A percentile compares a stretch with the other conserved stretches of the same genome.
phyloP scores from a whole-genome alignment of 2,329 filamentous ascomycete species.

The Plenodomus biglobosus region DNA sequence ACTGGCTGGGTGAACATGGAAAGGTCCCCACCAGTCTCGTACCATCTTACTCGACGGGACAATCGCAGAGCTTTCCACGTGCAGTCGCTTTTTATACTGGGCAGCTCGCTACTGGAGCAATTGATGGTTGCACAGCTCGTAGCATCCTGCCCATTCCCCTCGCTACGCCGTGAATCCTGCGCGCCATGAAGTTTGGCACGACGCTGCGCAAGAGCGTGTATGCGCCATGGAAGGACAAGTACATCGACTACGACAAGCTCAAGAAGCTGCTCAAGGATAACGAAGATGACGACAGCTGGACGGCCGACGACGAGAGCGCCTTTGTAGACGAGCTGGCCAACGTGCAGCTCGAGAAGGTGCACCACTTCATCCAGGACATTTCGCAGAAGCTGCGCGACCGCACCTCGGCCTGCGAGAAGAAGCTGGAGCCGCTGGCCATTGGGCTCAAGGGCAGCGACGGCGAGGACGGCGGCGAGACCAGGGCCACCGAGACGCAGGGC shows the following conservation, averaged over 20 bases:
- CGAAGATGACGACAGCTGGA: slow-evolving; percentile 69
- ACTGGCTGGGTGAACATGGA: not conserved
- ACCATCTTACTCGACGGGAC: slow-evolving; percentile 1
- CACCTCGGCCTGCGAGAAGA: slow-evolving; percentile 68
- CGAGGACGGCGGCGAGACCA: slow-evolving; percentile 15
- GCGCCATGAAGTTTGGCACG: slow-evolving; percentile 89
- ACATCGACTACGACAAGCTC: slow-evolving; percentile 94
- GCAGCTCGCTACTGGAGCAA: slow-evolving; percentile 6
- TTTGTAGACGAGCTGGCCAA: slow-evolving; percentile 97
- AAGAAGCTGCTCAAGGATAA: slow-evolving; percentile 82
- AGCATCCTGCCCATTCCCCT: not conserved
- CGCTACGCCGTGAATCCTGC: slow-evolving; percentile 1
- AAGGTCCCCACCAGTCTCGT: slow-evolving; percentile 3
- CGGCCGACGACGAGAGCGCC: slow-evolving; percentile 85
- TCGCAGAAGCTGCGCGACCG: slow-evolving; percentile 80
- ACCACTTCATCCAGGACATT: slow-evolving; percentile 81
- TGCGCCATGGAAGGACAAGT: slow-evolving; percentile 85
- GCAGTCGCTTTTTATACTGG: not conserved
- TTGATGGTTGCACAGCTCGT: slow-evolving; percentile 7
- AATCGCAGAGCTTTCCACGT: slow-evolving; percentile 13
- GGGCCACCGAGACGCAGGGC: slow-evolving; percentile 6
- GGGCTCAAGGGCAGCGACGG: slow-evolving; percentile 31
- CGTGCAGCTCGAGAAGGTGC: slow-evolving; percentile 91
- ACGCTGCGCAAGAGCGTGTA: slow-evolving; percentile 81
- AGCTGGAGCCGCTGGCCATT: slow-evolving; percentile 61